Conservation (phyloP, 139 green algal genomes). For the Coelastrella sp. region DNA sequence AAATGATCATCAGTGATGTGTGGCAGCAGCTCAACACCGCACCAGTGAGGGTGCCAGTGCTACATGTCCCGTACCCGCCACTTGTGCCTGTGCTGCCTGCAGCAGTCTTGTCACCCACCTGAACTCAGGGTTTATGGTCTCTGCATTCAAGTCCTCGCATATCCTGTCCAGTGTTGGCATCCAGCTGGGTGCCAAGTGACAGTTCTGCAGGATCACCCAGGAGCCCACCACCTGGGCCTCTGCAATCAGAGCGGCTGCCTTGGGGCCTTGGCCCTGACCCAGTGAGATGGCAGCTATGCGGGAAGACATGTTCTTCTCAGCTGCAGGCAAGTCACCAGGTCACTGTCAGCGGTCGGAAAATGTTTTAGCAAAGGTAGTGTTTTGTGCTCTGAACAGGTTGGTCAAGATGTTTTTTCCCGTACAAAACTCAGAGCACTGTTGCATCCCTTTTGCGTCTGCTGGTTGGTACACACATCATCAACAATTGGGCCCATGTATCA, state of each 20-base stretch:
- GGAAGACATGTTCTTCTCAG: conserved; percentile 63
- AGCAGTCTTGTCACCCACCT: conserved; percentile 32
- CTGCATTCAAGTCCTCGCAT: conserved; percentile 76
- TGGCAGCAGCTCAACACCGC: too few species aligned
- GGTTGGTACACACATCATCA: too few species aligned
- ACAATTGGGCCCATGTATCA: background rate
- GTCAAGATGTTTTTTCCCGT: too few species aligned
- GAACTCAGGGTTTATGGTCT: conserved; percentile 73
- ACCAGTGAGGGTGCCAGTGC: too few species aligned
- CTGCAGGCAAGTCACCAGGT: conserved; percentile 24
- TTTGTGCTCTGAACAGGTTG: too few species aligned
- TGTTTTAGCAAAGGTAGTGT: too few species aligned
- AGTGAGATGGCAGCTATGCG: conserved; percentile 73
- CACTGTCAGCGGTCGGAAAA: too few species aligned
- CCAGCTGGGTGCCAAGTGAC: conserved; percentile 80
- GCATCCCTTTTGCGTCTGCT: too few species aligned
- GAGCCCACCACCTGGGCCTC: conserved; percentile 58
- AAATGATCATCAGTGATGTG: too few species aligned
- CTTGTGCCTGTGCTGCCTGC: too few species aligned
- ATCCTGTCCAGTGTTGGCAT: conserved; percentile 81
- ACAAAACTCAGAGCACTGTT: too few species aligned
- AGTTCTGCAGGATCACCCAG: conserved; percentile 84
- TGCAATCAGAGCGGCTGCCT: conserved; percentile 79
- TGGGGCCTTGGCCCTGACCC: conserved; percentile 81
- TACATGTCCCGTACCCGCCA: too few species aligned